phyloP scores from a whole-genome alignment of 1,284 basidiomycete genomes.

The Boletus mariae region DNA sequence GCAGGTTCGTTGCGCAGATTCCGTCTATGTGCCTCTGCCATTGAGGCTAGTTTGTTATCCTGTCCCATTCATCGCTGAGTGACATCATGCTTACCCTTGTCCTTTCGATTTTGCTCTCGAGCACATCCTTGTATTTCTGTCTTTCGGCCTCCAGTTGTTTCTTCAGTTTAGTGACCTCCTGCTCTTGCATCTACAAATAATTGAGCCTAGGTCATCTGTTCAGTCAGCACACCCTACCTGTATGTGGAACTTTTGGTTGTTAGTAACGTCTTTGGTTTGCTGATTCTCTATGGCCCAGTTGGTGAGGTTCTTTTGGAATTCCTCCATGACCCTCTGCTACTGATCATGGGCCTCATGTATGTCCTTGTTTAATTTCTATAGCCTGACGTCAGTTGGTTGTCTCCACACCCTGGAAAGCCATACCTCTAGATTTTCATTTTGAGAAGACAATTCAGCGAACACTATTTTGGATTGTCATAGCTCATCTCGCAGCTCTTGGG shows the following conservation, averaged over 20 bases:
- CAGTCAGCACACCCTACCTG: background rate
- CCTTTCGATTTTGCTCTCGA: background rate
- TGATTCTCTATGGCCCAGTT: background rate
- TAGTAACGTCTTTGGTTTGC: background rate
- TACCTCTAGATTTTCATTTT: background rate
- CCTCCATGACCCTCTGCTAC: background rate
- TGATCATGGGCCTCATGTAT: background rate
- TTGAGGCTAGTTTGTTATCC: background rate
- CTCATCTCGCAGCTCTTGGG: too few species aligned
- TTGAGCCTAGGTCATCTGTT: background rate
- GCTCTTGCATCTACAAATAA: background rate
- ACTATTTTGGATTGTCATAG: too few species aligned
- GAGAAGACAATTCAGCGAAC: too few species aligned
- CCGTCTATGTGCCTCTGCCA: background rate
- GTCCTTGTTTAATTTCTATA: background rate
- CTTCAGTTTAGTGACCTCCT: background rate
- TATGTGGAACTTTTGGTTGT: background rate
- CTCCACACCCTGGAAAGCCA: background rate
- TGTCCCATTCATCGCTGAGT: background rate
- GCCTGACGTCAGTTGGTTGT: background rate
- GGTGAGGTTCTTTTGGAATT: background rate
- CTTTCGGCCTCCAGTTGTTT: background rate
- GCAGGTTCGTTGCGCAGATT: background rate
- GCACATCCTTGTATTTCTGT: background rate
- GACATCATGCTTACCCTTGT: background rate